Conservation (phyloP, 306 rosid genomes). For the Hylodesmum podocarpum region DNA sequence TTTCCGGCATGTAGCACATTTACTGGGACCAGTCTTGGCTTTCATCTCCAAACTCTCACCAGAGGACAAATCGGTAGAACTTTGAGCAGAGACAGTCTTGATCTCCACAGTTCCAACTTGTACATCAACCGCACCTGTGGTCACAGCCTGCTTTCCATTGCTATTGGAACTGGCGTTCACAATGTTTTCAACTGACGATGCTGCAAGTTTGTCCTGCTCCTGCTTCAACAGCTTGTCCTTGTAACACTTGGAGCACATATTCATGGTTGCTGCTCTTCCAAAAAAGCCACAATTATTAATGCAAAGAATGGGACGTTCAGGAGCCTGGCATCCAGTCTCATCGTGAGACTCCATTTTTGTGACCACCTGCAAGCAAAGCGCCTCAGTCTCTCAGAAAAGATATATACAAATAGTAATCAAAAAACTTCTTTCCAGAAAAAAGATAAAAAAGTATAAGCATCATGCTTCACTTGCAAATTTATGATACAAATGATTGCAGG, state of each 20-base stretch:
- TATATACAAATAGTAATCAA: neutral
- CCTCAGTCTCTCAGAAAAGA: neutral
- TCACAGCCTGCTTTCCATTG: conserved; percentile 45
- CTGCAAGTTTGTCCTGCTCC: conserved; percentile 66
- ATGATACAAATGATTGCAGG: neutral
- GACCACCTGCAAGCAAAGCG: conserved; percentile 42
- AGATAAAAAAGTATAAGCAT: neutral
- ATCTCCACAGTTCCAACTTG: conserved; percentile 41
- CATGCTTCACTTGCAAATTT: neutral
- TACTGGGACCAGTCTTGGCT: conserved; percentile 51
- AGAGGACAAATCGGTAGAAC: conserved; percentile 39
- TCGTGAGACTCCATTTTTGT: conserved; percentile 71
- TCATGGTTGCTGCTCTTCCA: conserved; percentile 78
- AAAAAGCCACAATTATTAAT: conserved; percentile 79
- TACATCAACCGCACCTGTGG: conserved; percentile 34
- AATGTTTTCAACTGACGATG: conserved; percentile 64
- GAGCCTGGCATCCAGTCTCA: conserved; percentile 80
- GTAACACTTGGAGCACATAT: conserved; percentile 87
- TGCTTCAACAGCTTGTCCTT: conserved; percentile 71
- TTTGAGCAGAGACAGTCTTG: conserved; percentile 29
- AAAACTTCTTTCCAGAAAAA: neutral
- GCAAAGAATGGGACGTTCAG: conserved; percentile 68
- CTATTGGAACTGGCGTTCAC: conserved; percentile 48
- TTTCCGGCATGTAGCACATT: conserved; percentile 64
- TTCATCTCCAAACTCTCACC: conserved; percentile 43